Evolutionary conservation across 345 rosid species (phyloP), one percentile per base, ranked within the genome.

Genomic region (Adansonia digitata): DNA sequence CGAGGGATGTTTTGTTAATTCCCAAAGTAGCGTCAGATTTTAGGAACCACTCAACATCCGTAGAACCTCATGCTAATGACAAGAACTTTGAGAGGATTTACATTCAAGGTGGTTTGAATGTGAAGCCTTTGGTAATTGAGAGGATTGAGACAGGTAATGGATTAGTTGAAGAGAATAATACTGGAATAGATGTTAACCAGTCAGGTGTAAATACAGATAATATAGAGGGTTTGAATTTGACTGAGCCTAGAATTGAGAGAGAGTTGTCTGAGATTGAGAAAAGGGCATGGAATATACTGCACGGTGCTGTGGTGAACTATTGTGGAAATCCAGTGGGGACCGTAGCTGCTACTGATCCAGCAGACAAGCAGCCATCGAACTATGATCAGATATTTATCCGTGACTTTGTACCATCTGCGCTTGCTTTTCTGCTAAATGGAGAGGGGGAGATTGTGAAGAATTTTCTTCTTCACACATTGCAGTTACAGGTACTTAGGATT

Each of bases 331-430:
- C 94, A 0, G 96, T 92, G 72, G 98, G 98, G 73, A 94, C 98
- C 0, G 85, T 92, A 31, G 97, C 98, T 0, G 98, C 98, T 65
- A 88, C 80, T 77, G 90, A 90, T 81, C 91, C 89, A 12, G 88
- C 87, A 20, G 91, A 91, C 55, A 87, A 77, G 75, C 94, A 86
- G 74, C 88, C 89, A 2, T 76, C 90, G 87, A 94, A 92, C 76
- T 94, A 94, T 77, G 97, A 94, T 80, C 98, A 94, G 74, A 92
- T 94, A 69, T 94, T 94, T 81, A 90, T 94, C 72, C 98, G 98
- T 22, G 97, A 94, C 83, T 94, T 94, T 79, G 91, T 89, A n/a
- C 98, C 98, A n/a, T 91, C 97, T 0, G 98, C 94, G 0, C 88
- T 88, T 74, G 95, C 98, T 0, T 92, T 94, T 80, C 74, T 94